Base-by-base conservation (phyloP, 1,284 basidiomycete species). In the Austroboletus rostrupii region DNA sequence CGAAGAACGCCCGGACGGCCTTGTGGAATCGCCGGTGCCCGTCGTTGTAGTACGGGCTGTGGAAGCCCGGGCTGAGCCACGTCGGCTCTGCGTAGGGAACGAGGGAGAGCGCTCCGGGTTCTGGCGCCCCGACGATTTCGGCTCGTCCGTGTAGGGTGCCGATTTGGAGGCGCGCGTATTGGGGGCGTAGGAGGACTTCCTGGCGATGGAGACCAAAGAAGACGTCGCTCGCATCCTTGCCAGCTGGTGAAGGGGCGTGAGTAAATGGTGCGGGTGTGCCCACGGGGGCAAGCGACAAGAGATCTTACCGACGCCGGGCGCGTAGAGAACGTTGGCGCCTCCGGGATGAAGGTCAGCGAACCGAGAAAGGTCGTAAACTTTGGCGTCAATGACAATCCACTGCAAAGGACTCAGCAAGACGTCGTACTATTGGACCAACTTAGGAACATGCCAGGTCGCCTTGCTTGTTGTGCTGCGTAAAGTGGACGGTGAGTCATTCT, bases 151-250 rank as follows among this genome's bases (percentile, higher is more conserved):
- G 67, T 47, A 97, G 76, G 41, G 73, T 81, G 26, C 91, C 92
- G 50, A 95, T 87, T 59, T 86, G 83, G n/a, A 93, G 77, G 13
- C 90, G 81, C 9, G 79, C 75, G 61, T 93, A 94, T 65, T 91
- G 87, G 0, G 90, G 87, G 51, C 85, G 85, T 31, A 81, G 73
- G 13, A 97, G 79, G 20, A 97, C 85, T 62, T 97, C 92, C 43
- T 88, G 83, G 21, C 92, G 79, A 67, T 97, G 94, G 46, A 97
- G 78, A n/a, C 90, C 86, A 57, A 90, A 97, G 79, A 97, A 97
- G 1, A 79, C 79, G 31, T 92, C 76, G 2, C 94, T 96, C 0
- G 92, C 90, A 59, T 97, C 94, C 64, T 90, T 78, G 7, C 85
- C 85, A 31, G 83, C 83, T 78, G 41, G 32, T 29, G 19, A 17